phyloP scores from a whole-genome alignment of 352 stramenopile genomes.

The Phytophthora pini region DNA sequence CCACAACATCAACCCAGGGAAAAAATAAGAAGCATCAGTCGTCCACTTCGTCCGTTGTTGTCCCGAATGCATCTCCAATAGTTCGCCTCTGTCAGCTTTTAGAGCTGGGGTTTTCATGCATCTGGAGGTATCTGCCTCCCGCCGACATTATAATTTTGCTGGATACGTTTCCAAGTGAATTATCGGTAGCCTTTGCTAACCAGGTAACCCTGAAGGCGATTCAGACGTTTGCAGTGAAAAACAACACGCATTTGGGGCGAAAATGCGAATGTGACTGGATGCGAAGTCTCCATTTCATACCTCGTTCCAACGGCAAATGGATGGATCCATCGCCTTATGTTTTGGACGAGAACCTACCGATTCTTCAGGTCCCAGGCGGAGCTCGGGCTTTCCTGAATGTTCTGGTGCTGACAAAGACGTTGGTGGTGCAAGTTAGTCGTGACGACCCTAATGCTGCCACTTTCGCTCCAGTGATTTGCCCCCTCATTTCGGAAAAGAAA shows the following conservation, averaged over 20 bases:
- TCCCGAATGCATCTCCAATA: too few relatives aligned
- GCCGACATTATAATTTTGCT: slow-evolving; percentile 6
- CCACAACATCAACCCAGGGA: too few relatives aligned
- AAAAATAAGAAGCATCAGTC: too few relatives aligned
- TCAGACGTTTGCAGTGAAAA: slow-evolving; percentile 7
- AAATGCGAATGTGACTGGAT: slow-evolving; percentile 29
- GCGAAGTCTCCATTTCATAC: slow-evolving; percentile 11
- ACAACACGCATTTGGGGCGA: slow-evolving; percentile 12
- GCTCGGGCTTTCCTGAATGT: slow-evolving; percentile 2
- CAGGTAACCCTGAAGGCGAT: slow-evolving; percentile 1
- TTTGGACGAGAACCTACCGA: not conserved
- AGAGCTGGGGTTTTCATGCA: not conserved
- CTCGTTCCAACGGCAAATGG: not conserved
- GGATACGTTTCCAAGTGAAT: not conserved
- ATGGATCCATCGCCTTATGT: not conserved
- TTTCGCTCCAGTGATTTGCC: not conserved
- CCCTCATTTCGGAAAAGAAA: slow-evolving; percentile 1
- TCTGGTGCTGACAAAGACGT: slow-evolving; percentile 1
- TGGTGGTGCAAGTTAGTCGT: not conserved
- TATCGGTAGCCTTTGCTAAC: slow-evolving; percentile 2
- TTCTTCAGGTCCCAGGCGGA: slow-evolving; percentile 4
- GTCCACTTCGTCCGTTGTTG: too few relatives aligned
- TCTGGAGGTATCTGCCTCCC: slow-evolving; percentile 1
- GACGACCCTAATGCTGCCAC: not conserved
- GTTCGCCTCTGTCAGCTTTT: too few relatives aligned